Evolutionary conservation across 2,329 filamentous ascomycete species (phyloP).

Genomic region (Ophiostoma montium): DNA sequence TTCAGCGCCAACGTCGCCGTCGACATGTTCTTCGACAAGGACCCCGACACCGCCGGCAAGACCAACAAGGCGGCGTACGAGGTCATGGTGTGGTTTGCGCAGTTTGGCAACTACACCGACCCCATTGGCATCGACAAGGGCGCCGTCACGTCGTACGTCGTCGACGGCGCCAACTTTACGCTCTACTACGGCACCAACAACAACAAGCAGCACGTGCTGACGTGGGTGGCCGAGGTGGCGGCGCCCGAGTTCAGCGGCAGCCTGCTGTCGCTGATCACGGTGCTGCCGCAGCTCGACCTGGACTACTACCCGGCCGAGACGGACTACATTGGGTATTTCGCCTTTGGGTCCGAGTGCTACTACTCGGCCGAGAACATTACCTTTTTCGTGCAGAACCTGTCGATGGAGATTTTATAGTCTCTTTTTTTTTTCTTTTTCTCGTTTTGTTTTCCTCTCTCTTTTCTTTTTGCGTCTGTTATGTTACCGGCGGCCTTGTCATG

Average conservation of each 20-base stretch:
- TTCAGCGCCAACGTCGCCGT: constrained; percentile 42
- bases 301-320: constrained; percentile 22
- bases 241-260: constrained; percentile 31
- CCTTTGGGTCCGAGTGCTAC: constrained; percentile 38
- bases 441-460: neutral
- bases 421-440: neutral
- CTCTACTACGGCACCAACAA: constrained; percentile 29
- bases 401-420: constrained; percentile 19
- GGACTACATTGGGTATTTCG: constrained; percentile 37
- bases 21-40: constrained; percentile 41
- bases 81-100: constrained; percentile 25
- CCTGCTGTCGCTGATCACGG: constrained; percentile 29
- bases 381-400: constrained; percentile 27
- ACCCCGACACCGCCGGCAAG: constrained; percentile 25
- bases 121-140: constrained; percentile 29
- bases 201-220: constrained; percentile 30
- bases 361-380: constrained; percentile 29
- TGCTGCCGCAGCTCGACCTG: constrained; percentile 22
- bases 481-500: neutral
- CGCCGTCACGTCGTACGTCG: constrained; percentile 20
- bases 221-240: constrained; percentile 29
- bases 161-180: constrained; percentile 29
- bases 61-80: constrained; percentile 29
- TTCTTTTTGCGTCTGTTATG: neutral
- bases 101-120: constrained; percentile 30